Evolutionary conservation across 805 yeast species (phyloP).

Genomic region (Cyberlindnera mississippiensis): DNA sequence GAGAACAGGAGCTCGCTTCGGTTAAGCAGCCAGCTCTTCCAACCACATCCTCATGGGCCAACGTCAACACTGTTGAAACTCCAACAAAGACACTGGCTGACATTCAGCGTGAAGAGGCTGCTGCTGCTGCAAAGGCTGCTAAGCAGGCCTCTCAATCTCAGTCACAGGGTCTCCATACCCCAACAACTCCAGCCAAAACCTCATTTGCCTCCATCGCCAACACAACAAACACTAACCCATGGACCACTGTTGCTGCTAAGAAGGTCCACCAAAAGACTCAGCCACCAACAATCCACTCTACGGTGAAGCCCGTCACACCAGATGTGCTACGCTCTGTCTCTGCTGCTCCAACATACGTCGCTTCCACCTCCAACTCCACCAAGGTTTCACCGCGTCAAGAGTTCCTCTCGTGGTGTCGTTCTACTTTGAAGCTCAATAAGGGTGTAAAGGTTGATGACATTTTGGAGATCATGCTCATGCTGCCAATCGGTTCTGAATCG

Average conservation of each 20-base stretch:
- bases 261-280: slow-evolving; percentile 14
- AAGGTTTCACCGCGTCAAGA: slow-evolving; percentile 48
- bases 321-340: slow-evolving; percentile 37
- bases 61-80: slow-evolving; percentile 17
- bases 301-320: slow-evolving; percentile 27
- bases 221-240: slow-evolving; percentile 24
- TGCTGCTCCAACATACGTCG: slow-evolving; percentile 20
- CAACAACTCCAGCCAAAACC: slow-evolving; percentile 3
- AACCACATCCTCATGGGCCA: slow-evolving; percentile 38
- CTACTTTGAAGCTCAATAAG: slow-evolving; percentile 62
- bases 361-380: slow-evolving; percentile 6
- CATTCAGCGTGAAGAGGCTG: slow-evolving; percentile 56
- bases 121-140: slow-evolving; percentile 29
- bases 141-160: slow-evolving; percentile 12
- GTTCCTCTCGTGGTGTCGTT: slow-evolving; percentile 68
- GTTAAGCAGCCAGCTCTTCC: slow-evolving; percentile 27
- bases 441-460: slow-evolving; percentile 78
- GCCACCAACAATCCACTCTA: slow-evolving; percentile 13
- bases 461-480: slow-evolving; percentile 70
- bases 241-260: slow-evolving; percentile 37
- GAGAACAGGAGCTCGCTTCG: slow-evolving; percentile 13
- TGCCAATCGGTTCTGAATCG: slow-evolving; percentile 74
- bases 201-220: slow-evolving; percentile 26
- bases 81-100: slow-evolving; percentile 54
- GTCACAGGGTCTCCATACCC: slow-evolving; percentile 3